These are phyloP conservation scores for Pythium chondricola DNA, from an alignment of 352 stramenopile species.

Conservation along the genomic window DNA sequence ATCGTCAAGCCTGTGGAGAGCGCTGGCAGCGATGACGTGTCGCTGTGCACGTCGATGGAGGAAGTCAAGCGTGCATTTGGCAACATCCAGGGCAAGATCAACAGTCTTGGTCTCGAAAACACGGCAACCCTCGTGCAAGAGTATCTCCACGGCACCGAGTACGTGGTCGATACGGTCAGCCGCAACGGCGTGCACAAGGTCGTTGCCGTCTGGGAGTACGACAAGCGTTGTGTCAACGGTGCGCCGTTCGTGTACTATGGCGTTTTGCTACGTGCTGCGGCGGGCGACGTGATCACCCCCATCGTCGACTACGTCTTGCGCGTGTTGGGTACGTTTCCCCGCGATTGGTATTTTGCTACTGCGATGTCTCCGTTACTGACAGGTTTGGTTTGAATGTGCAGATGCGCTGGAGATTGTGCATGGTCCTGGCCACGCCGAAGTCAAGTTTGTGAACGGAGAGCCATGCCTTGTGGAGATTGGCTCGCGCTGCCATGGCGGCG, in stretches of 20 bases:
- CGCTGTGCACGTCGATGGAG: constrained; percentile 86
- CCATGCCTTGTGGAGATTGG: constrained; percentile 95
- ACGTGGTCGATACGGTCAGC: constrained; percentile 95
- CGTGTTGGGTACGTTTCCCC: constrained; percentile 29
- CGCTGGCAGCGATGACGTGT: constrained; percentile 92
- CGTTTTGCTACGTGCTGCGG: constrained; percentile 58
- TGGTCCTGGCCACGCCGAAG: constrained; percentile 81
- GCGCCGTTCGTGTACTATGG: constrained; percentile 95
- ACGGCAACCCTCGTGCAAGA: constrained; percentile 92
- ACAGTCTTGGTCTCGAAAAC: constrained; percentile 81
- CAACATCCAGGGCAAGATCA: constrained; percentile 89
- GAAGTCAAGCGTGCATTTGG: constrained; percentile 89
- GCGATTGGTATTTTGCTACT: too few relatives aligned
- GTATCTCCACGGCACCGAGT: constrained; percentile 92
- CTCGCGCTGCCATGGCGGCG: constrained; percentile 91
- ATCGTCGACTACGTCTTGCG: constrained; percentile 60
- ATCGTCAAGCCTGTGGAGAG: constrained; percentile 94
- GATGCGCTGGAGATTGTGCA: constrained; percentile 80
- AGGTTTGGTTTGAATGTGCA: too few relatives aligned
- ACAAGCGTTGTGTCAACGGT: constrained; percentile 92
- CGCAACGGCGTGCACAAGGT: constrained; percentile 92
- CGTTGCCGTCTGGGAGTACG: constrained; percentile 95
- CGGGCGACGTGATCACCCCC: constrained; percentile 36
- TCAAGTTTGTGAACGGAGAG: constrained; percentile 75
- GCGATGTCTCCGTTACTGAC: too few relatives aligned